phyloP scores from a whole-genome alignment of 75 land plant species.

The Larix kaempferi region DNA sequence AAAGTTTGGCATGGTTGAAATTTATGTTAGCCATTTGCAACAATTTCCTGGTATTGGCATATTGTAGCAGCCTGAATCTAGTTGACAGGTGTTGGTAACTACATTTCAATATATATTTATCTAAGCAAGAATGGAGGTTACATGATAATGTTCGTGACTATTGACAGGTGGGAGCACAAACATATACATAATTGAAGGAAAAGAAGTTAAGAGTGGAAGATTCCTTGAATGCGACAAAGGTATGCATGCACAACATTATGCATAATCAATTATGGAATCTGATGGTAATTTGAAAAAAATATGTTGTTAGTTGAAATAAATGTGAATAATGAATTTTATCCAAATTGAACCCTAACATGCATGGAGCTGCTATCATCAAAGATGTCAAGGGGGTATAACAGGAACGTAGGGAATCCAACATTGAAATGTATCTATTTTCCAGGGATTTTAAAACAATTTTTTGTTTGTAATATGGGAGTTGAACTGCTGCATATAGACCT shows the following conservation, averaged over 20 bases:
- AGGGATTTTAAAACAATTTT: background rate
- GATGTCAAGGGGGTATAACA: background rate
- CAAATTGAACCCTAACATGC: background rate
- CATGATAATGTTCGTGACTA: background rate
- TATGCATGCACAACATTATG: slow-evolving; percentile 9
- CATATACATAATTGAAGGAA: slow-evolving; percentile 87
- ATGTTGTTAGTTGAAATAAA: background rate
- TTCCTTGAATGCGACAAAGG: slow-evolving; percentile 96
- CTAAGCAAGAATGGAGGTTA: background rate
- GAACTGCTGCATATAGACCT: background rate
- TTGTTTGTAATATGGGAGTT: background rate
- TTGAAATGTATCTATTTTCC: too few species aligned
- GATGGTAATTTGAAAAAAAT: too few species aligned
- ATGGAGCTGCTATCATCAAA: background rate
- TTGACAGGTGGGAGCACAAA: slow-evolving; percentile 89
- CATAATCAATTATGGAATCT: too few species aligned
- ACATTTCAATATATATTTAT: slow-evolving; percentile 9
- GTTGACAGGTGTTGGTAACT: background rate
- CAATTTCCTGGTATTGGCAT: background rate
- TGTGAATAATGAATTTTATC: background rate
- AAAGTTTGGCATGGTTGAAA: slow-evolving; percentile 37
- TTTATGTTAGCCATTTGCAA: slow-evolving; percentile 10
- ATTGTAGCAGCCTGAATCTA: slow-evolving; percentile 13
- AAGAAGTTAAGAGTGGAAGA: slow-evolving; percentile 88
- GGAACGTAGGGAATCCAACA: too few species aligned